Percentiles rank a stretch among this genome's conserved stretches.
These are phyloP conservation scores for Lactifluus subvellereus DNA, from an alignment of 768 basidiomycete species.

Conservation along the genomic window DNA sequence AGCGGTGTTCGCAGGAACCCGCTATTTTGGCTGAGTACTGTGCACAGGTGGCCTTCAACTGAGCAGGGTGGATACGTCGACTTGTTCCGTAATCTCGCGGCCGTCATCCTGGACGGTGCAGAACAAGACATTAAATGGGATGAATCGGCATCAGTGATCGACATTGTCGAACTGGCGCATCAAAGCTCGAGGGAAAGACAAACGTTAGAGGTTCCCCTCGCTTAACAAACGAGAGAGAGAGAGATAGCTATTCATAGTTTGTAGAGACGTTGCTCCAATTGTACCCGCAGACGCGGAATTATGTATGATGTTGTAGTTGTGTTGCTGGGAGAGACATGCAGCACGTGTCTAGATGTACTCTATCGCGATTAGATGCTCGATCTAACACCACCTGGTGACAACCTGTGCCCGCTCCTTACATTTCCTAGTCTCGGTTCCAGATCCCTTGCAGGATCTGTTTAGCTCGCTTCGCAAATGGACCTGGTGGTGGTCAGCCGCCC, in stretches of 20 bases:
- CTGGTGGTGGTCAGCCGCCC: no score
- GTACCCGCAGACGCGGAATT: background rate
- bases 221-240: background rate
- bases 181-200: slow-evolving; percentile 57
- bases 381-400: no score
- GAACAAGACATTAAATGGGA: slow-evolving; percentile 64
- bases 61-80: slow-evolving; percentile 53
- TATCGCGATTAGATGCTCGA: no score
- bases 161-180: slow-evolving; percentile 71
- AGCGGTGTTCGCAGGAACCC: slow-evolving; percentile 24
- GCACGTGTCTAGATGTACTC: no score
- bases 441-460: no score
- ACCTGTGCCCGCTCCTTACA: no score
- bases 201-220: slow-evolving; percentile 34
- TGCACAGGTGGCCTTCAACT: slow-evolving; percentile 54
- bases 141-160: slow-evolving; percentile 64
- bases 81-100: slow-evolving; percentile 62
- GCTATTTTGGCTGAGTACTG: slow-evolving; percentile 20
- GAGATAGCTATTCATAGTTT: background rate
- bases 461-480: no score
- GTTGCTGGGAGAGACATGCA: no score
- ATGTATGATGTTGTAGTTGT: background rate
- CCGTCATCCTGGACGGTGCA: slow-evolving; percentile 49
- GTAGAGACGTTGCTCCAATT: background rate
- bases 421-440: no score